Conservation (phyloP, 352 stramenopile genomes). For the Pythium scleroteichum region DNA sequence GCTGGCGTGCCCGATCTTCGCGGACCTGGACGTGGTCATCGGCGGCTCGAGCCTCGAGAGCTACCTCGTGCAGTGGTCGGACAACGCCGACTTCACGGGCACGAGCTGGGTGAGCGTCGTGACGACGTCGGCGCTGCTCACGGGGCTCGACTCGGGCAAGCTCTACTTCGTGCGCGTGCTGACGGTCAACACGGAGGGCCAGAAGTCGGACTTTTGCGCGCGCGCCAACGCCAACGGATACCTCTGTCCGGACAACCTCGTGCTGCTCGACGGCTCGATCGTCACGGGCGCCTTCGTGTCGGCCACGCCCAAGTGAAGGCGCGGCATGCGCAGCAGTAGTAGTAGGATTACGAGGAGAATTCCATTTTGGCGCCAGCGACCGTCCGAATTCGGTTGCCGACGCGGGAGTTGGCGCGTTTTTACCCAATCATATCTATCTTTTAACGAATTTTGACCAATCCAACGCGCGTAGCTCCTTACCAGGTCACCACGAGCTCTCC, state of each 20-base stretch:
- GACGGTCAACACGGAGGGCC: slow-evolving; percentile 75
- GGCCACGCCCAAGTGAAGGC: slow-evolving; percentile 33
- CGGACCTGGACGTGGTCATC: slow-evolving; percentile 87
- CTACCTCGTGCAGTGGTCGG: slow-evolving; percentile 94
- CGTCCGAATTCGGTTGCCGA: slow-evolving; percentile 10
- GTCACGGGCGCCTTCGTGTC: slow-evolving; percentile 58
- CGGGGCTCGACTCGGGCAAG: slow-evolving; percentile 66
- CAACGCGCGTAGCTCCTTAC: background rate
- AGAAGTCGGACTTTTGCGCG: slow-evolving; percentile 71
- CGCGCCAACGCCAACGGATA: slow-evolving; percentile 54
- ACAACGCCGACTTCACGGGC: slow-evolving; percentile 66
- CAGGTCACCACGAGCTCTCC: background rate
- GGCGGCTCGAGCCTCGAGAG: slow-evolving; percentile 88
- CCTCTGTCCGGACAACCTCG: slow-evolving; percentile 72
- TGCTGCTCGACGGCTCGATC: slow-evolving; percentile 63
- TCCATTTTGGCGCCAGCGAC: slow-evolving; percentile 8
- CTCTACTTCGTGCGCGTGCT: slow-evolving; percentile 85
- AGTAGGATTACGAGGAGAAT: no score
- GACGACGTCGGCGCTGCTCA: slow-evolving; percentile 57
- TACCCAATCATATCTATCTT: slow-evolving; percentile 14
- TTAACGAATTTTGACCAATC: slow-evolving; percentile 18
- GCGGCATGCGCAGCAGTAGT: no score
- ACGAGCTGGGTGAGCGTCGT: slow-evolving; percentile 68
- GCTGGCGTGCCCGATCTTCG: slow-evolving; percentile 53
- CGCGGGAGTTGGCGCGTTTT: slow-evolving; percentile 19